Percentiles rank a stretch among this genome's conserved stretches.
phyloP scores from a whole-genome alignment of 306 rosid species.

The Lathyrus tuberosus region DNA sequence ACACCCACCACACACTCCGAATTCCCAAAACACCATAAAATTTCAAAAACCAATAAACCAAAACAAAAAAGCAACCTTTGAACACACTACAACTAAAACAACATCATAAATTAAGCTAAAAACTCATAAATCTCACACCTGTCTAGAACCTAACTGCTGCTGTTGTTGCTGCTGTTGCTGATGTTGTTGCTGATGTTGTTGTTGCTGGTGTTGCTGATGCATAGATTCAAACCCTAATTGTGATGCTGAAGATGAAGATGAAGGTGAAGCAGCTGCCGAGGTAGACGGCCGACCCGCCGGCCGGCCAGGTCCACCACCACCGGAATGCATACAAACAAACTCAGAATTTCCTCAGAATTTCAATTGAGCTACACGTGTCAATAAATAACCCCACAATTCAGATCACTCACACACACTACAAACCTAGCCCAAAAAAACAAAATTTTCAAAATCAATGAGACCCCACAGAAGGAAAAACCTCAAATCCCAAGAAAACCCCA shows the following conservation, averaged over 20 bases:
- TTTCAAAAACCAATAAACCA: constrained; percentile 31
- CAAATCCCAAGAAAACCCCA: constrained; percentile 53
- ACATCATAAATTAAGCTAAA: constrained; percentile 29
- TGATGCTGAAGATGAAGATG: constrained; percentile 93
- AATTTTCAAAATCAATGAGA: constrained; percentile 24
- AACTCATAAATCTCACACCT: constrained; percentile 60
- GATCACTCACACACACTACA: constrained; percentile 41
- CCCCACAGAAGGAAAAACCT: constrained; percentile 42
- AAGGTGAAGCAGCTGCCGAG: constrained; percentile 88
- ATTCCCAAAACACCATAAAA: constrained; percentile 29
- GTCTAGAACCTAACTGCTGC: constrained; percentile 82
- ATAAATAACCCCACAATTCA: constrained; percentile 38
- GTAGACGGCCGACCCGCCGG: constrained; percentile 76
- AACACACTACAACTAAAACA: background rate
- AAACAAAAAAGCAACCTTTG: background rate
- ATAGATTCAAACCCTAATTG: constrained; percentile 80
- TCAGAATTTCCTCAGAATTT: constrained; percentile 46
- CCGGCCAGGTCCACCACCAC: constrained; percentile 85
- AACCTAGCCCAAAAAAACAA: background rate
- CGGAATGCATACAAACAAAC: constrained; percentile 79
- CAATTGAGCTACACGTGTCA: constrained; percentile 12
- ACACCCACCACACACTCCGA: constrained; percentile 25
- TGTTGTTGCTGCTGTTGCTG: constrained; percentile 64
- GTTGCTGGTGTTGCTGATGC: constrained; percentile 79
- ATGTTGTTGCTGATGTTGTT: constrained; percentile 67